Conservation (phyloP, 169 alveolate genomes). For the Cryptosporidium parvum region DNA sequence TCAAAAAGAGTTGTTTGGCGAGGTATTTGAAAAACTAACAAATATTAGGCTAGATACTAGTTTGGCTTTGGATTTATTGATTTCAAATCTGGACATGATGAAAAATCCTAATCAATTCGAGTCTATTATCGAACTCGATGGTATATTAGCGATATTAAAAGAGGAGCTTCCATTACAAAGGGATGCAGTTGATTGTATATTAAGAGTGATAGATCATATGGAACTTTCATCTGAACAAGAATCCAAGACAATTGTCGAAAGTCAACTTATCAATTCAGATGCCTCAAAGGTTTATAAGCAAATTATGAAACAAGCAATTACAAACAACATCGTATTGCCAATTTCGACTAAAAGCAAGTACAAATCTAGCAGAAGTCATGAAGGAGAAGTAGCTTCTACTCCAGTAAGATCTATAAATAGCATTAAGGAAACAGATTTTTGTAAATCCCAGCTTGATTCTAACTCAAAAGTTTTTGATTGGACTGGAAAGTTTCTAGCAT, state of each 20-base stretch:
- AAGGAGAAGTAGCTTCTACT: neutral
- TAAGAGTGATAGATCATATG: conserved; percentile 35
- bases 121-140: neutral
- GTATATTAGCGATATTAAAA: neutral
- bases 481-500: conserved; percentile 63
- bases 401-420: neutral
- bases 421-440: neutral
- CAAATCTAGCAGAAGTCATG: neutral
- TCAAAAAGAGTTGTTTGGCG: neutral
- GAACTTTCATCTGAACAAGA: neutral
- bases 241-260: neutral
- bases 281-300: conserved; percentile 17
- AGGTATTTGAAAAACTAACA: conserved; percentile 10
- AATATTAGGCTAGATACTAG: conserved; percentile 9
- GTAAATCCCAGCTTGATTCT: neutral
- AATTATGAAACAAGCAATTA: conserved; percentile 46
- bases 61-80: neutral
- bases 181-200: conserved; percentile 63
- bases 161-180: conserved; percentile 59
- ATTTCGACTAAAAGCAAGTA: conserved; percentile 12
- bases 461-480: conserved; percentile 41
- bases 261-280: neutral
- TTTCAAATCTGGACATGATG: conserved; percentile 10
- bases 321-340: conserved; percentile 42
- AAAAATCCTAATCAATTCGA: neutral